phyloP scores from a whole-genome alignment of 495 filamentous ascomycete genomes.

The Viridothelium virens region DNA sequence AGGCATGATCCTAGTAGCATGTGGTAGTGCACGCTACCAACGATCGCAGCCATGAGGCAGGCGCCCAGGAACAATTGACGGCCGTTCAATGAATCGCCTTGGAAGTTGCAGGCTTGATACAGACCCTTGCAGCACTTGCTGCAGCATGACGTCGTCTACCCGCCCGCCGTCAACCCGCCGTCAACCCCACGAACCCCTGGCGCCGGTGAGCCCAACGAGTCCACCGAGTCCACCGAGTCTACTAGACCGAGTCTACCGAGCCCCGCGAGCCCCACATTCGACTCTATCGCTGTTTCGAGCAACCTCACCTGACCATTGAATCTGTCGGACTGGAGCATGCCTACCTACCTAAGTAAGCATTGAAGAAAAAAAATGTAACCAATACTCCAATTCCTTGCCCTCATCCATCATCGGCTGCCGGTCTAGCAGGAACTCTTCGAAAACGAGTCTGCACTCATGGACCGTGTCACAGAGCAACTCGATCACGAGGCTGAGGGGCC shows the following conservation, averaged over 20 bases:
- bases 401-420: too few relatives aligned
- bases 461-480: not conserved
- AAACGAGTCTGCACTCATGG: not conserved
- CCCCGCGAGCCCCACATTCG: not conserved
- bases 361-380: too few relatives aligned
- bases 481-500: not conserved
- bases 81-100: not conserved
- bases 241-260: too few relatives aligned
- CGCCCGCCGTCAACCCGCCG: not conserved
- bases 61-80: not conserved
- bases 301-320: not conserved
- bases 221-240: too few relatives aligned
- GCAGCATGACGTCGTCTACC: not conserved
- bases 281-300: not conserved
- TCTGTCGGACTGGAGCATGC: too few relatives aligned
- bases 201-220: not conserved
- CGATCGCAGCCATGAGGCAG: constrained; percentile 1
- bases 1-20: not conserved
- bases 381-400: too few relatives aligned
- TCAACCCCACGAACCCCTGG: not conserved
- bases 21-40: not conserved
- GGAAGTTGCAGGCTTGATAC: constrained; percentile 4
- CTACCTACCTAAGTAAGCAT: not conserved
- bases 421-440: not conserved
- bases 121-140: not conserved